Conservation (phyloP, 345 rosid genomes). For the Eucalyptus cloeziana region DNA sequence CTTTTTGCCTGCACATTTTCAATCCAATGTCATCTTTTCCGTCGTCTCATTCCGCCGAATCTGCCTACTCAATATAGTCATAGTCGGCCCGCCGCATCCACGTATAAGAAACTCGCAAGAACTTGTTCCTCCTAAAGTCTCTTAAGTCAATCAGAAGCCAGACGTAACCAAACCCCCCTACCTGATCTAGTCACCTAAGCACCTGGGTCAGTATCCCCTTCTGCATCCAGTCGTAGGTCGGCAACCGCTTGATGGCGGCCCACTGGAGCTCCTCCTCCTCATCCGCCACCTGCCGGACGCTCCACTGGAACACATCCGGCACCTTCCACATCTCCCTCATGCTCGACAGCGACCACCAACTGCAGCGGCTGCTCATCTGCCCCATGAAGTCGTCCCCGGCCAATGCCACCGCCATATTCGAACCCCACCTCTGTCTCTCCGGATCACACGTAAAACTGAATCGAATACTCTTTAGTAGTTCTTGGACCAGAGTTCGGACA, state of each 20-base stretch:
- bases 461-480: neutral
- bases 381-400: constrained; percentile 7
- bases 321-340: constrained; percentile 6
- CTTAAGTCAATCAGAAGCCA: neutral
- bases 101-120: neutral
- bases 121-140: neutral
- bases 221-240: constrained; percentile 15
- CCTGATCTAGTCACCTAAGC: neutral
- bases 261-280: constrained; percentile 21
- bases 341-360: constrained; percentile 3
- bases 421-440: neutral
- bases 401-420: neutral
- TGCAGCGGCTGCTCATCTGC: constrained; percentile 10
- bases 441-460: neutral
- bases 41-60: neutral
- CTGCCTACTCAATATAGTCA: neutral
- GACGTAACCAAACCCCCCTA: neutral
- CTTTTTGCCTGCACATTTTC: neutral
- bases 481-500: neutral
- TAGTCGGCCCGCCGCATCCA: neutral
- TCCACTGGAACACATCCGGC: constrained; percentile 11
- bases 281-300: neutral
- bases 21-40: neutral
- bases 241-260: constrained; percentile 16
- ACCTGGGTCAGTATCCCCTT: constrained; percentile 8